Evolutionary conservation across 1,284 basidiomycete genomes (phyloP), one percentile per base, ranked within the genome.

Genomic region (Inonotus hispidus): DNA sequence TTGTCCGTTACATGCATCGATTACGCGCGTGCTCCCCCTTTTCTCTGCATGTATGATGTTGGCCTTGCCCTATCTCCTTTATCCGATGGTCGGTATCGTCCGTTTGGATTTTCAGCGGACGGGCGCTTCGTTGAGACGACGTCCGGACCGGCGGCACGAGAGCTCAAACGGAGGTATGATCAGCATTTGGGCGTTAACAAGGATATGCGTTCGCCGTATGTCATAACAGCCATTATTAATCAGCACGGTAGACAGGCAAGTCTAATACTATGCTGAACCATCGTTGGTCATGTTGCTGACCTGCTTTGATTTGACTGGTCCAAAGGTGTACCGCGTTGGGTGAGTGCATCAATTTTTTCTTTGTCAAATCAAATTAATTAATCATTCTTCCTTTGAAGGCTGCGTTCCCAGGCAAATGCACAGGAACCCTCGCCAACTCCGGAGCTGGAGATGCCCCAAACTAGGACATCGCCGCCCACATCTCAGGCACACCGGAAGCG

Each of bases 121-220:
- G 83, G 83, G 62, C 87, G 78, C 56, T 92, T 87, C 69, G 82
- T 92, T 35, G 90, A 92, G 69, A 91, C 87, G 1, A 82, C 88
- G 6, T 89, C 85, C 59, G 88, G 84, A 7, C 76, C 79, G 27
- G 87, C 85, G 25, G 88, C 88, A 14, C 80, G 82, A 47, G 87
- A 88, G 67, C 75, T 92, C 58, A 92, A 92, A 77, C 79, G 79
- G 66, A 77, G 81, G 27, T 90, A 87, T 68, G 90, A 92, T 70
- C 80, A 84, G 60, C 71, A 79, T 47, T 71, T 83, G 43, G 86
- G 88, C 16, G 87, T 90, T 38, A 79, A 82, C 46, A 80, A 81
- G 69, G 77, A 82, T 63, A 75, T 85, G 16, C 84, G 86, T 39
- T 90, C 88, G 10, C 89, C 89, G 2, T 92, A 86, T 69, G 83